Evolutionary conservation across 805 yeast species (phyloP).

Genomic region (Blastobotrys chiropterorum): DNA sequence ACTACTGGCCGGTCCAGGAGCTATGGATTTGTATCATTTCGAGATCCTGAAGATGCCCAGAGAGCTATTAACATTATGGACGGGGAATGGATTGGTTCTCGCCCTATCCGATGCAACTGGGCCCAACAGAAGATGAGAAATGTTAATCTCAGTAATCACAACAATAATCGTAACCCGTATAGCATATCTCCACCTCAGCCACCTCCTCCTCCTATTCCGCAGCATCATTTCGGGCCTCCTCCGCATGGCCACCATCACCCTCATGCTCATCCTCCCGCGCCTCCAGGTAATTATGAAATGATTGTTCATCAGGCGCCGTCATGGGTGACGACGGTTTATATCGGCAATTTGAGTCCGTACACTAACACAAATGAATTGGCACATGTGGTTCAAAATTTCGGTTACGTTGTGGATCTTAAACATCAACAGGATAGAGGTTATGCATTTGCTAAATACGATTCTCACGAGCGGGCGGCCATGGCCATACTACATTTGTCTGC

Average conservation of each 20-base stretch:
- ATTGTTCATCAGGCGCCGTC: conserved; percentile 73
- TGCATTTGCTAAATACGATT: conserved; percentile 81
- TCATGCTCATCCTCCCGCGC: neutral
- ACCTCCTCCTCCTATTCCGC: neutral
- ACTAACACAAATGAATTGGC: conserved; percentile 67
- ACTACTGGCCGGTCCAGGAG: conserved; percentile 87
- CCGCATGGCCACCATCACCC: neutral
- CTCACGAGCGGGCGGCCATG: conserved; percentile 83
- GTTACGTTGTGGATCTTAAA: conserved; percentile 74
- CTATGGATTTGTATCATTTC: conserved; percentile 82
- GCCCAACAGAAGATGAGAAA: conserved; percentile 58
- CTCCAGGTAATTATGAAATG: conserved; percentile 58
- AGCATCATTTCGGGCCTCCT: neutral
- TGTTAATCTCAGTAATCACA: too few relatives aligned
- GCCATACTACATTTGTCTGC: conserved; percentile 79
- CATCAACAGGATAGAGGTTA: conserved; percentile 78
- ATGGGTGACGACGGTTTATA: conserved; percentile 80
- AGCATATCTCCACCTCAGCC: neutral
- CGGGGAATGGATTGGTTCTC: conserved; percentile 64
- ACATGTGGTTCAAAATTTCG: conserved; percentile 71
- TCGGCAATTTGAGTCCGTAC: conserved; percentile 78
- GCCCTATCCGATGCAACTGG: conserved; percentile 82
- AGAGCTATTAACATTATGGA: conserved; percentile 66
- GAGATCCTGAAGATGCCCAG: conserved; percentile 62
- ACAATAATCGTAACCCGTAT: neutral